A percentile compares a stretch with the other conserved stretches of the same genome.
Conservation (phyloP, 2,329 filamentous ascomycete genomes). For the Zalaria sp. region DNA sequence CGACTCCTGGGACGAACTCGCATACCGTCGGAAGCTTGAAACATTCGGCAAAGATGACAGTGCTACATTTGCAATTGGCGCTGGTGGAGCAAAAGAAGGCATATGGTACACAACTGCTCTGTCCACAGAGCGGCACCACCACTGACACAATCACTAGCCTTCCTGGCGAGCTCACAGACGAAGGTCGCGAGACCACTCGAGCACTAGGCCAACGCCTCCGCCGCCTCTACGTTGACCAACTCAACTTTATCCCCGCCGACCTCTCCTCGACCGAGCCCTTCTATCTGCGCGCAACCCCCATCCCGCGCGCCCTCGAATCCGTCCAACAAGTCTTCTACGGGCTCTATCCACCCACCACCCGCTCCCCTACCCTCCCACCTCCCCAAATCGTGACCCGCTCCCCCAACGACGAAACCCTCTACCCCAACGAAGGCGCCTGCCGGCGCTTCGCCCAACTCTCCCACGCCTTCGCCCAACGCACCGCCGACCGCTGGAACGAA, state of each 20-base stretch:
- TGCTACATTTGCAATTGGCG: constrained; percentile 54
- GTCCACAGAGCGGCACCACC: neutral
- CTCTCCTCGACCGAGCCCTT: constrained; percentile 28
- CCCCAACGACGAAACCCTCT: constrained; percentile 34
- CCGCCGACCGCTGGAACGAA: constrained; percentile 34
- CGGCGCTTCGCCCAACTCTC: constrained; percentile 33
- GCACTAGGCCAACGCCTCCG: constrained; percentile 33
- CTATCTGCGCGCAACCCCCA: constrained; percentile 32
- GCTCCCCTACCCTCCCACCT: constrained; percentile 26
- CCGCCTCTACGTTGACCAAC: constrained; percentile 35
- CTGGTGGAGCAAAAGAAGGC: constrained; percentile 55
- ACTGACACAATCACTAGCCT: constrained; percentile 14
- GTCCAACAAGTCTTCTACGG: constrained; percentile 36
- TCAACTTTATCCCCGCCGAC: constrained; percentile 31
- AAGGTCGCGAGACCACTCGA: constrained; percentile 33
- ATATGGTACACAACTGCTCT: constrained; percentile 52
- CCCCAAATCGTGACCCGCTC: constrained; percentile 31
- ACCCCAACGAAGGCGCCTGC: constrained; percentile 35
- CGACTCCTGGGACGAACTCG: constrained; percentile 43
- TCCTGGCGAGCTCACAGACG: constrained; percentile 36
- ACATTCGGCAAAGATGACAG: constrained; percentile 50
- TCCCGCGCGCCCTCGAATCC: constrained; percentile 35
- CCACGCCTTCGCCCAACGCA: constrained; percentile 31
- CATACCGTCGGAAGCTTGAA: constrained; percentile 63
- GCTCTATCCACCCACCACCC: constrained; percentile 29